A percentile compares a stretch with the other conserved stretches of the same genome.
Conservation (phyloP, 2,329 filamentous ascomycete genomes). For the Aureobasidium namibiae region DNA sequence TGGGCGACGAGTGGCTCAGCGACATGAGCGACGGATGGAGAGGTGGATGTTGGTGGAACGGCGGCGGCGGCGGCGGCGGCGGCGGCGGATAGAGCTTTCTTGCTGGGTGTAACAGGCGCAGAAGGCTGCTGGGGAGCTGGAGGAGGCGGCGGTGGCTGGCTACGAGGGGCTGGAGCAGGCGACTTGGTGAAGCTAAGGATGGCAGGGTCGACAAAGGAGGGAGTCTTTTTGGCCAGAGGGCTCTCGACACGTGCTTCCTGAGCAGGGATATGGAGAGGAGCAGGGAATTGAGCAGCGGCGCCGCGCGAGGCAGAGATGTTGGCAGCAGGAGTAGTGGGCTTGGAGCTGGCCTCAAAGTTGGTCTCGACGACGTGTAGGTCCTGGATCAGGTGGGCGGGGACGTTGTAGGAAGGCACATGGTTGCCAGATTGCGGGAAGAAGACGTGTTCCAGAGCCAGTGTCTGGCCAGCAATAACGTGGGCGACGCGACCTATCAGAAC, state of each 20-base stretch:
- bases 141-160: constrained; percentile 15
- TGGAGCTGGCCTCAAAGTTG: constrained; percentile 13
- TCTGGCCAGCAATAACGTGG: constrained; percentile 56
- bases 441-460: constrained; percentile 60
- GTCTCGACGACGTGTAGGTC: constrained; percentile 45
- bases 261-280: neutral
- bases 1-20: constrained; percentile 20
- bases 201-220: constrained; percentile 65
- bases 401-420: constrained; percentile 43
- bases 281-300: neutral
- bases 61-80: constrained; percentile 27
- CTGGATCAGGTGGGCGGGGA: constrained; percentile 51
- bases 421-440: constrained; percentile 48
- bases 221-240: constrained; percentile 10
- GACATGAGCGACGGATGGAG: constrained; percentile 29
- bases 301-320: constrained; percentile 14
- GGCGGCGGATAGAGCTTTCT: constrained; percentile 26
- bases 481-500: constrained; percentile 64
- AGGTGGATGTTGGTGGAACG: constrained; percentile 28
- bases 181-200: constrained; percentile 59
- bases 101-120: constrained; percentile 35
- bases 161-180: constrained; percentile 19
- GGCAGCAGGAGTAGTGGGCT: constrained; percentile 15
- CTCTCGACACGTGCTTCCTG: constrained; percentile 10
- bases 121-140: neutral